Percentiles rank a stretch among this genome's conserved stretches.
Conservation (phyloP, 2,329 filamentous ascomycete genomes). For the Sporothrix dimorphospora region DNA sequence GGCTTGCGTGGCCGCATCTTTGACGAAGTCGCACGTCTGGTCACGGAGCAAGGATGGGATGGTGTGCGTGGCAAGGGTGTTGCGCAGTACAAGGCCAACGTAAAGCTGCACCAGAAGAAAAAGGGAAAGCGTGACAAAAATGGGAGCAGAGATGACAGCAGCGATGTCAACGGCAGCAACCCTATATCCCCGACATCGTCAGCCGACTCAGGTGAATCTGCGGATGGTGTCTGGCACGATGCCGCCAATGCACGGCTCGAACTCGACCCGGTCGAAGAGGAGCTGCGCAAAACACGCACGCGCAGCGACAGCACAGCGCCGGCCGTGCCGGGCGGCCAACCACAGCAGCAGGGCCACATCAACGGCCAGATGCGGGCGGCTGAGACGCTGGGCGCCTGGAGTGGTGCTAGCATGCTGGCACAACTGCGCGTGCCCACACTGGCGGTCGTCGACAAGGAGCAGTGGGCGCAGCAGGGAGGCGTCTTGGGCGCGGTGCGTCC, state of each 20-base stretch:
- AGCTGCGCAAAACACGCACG: slow-evolving; percentile 49
- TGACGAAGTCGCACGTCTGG: slow-evolving; percentile 70
- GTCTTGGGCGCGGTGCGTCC: slow-evolving; percentile 62
- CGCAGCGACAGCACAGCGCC: slow-evolving; percentile 37
- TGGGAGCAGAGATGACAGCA: slow-evolving; percentile 36
- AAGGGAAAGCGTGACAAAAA: not conserved
- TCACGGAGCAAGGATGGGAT: slow-evolving; percentile 75
- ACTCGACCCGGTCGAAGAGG: slow-evolving; percentile 60
- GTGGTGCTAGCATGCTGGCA: slow-evolving; percentile 70
- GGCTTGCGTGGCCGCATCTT: slow-evolving; percentile 79
- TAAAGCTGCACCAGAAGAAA: slow-evolving; percentile 43
- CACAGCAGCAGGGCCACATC: slow-evolving; percentile 33
- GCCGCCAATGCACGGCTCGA: slow-evolving; percentile 53
- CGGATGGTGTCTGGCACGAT: slow-evolving; percentile 44
- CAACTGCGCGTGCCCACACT: slow-evolving; percentile 70
- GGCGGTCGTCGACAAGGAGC: slow-evolving; percentile 70
- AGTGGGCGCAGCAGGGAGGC: slow-evolving; percentile 69
- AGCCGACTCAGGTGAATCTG: not conserved
- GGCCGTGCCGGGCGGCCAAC: slow-evolving; percentile 12
- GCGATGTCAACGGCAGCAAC: slow-evolving; percentile 26
- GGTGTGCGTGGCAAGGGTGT: slow-evolving; percentile 71
- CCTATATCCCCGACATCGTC: slow-evolving; percentile 18
- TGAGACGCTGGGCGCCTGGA: slow-evolving; percentile 73
- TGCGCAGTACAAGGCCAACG: slow-evolving; percentile 55
- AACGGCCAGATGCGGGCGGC: slow-evolving; percentile 64